Conservation (phyloP, 1,139 yeast genomes). For the Pichia sp. region DNA sequence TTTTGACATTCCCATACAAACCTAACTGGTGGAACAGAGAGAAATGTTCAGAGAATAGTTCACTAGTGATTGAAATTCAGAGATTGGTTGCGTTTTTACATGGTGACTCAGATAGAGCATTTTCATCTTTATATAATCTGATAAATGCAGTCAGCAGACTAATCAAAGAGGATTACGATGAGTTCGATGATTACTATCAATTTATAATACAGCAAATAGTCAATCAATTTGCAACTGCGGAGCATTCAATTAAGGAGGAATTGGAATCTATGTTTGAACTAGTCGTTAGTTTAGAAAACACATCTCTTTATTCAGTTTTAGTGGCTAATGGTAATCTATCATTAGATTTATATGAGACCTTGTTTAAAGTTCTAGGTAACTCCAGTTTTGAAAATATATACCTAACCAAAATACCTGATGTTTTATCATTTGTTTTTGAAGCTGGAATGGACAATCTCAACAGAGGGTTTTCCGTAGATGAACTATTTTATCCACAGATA, state of each 20-base stretch:
- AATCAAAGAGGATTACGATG: constrained; percentile 24
- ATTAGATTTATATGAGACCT: constrained; percentile 21
- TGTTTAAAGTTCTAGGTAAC: not conserved
- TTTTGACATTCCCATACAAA: constrained; percentile 30
- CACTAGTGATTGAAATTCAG: constrained; percentile 30
- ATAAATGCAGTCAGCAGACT: constrained; percentile 23
- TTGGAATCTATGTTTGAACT: constrained; percentile 17
- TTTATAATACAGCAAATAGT: constrained; percentile 14
- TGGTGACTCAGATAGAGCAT: constrained; percentile 32
- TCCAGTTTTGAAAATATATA: constrained; percentile 10
- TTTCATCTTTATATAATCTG: constrained; percentile 31
- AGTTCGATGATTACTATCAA: constrained; percentile 20
- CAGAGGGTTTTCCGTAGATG: constrained; percentile 29
- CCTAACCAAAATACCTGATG: constrained; percentile 29
- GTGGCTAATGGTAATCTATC: constrained; percentile 22
- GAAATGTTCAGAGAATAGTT: constrained; percentile 15
- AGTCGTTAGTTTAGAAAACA: constrained; percentile 11
- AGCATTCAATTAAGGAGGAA: constrained; percentile 1
- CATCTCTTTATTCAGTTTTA: not conserved
- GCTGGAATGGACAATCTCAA: constrained; percentile 27
- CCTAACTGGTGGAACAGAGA: constrained; percentile 38
- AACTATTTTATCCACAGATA: constrained; percentile 37
- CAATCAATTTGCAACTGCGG: not conserved
- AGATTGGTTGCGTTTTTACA: constrained; percentile 36
- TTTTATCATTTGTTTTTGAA: constrained; percentile 30